These are phyloP conservation scores for Kwoniella bestiolae DNA, from an alignment of 768 basidiomycete genomes.

Conservation along the genomic window DNA sequence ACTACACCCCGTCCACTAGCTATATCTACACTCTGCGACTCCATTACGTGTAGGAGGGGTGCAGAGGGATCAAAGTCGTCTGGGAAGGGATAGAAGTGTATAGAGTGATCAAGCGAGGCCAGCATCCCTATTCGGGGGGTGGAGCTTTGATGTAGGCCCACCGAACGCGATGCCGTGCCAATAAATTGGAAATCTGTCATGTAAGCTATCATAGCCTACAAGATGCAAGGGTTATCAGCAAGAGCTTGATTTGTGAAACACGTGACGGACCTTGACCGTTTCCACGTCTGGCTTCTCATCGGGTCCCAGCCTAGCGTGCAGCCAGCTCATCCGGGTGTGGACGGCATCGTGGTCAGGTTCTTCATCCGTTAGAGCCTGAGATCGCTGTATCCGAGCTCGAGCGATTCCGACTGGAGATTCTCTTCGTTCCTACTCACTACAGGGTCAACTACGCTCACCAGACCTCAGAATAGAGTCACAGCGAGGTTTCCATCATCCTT, in stretches of 20 bases:
- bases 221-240: not conserved
- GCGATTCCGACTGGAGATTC: conserved; percentile 52
- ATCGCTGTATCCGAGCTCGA: conserved; percentile 12
- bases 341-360: conserved; percentile 6
- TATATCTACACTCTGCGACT: conserved; percentile 38
- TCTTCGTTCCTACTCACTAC: conserved; percentile 46
- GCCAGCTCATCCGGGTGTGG: conserved; percentile 42
- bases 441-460: too few relatives aligned
- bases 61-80: conserved; percentile 40
- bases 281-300: conserved; percentile 38
- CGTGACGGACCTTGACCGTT: conserved; percentile 47
- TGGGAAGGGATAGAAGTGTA: conserved; percentile 54
- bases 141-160: conserved; percentile 49
- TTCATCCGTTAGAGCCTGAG: not conserved
- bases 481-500: too few relatives aligned
- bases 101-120: conserved; percentile 55
- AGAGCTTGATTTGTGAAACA: too few relatives aligned
- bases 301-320: conserved; percentile 25
- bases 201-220: conserved; percentile 56
- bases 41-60: conserved; percentile 57
- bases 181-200: conserved; percentile 58
- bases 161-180: conserved; percentile 52
- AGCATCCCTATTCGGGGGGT: conserved; percentile 54
- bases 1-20: conserved; percentile 53
- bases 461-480: too few relatives aligned